These are phyloP conservation scores for Cystofilobasidium bisporidii DNA, from an alignment of 768 basidiomycete species.

Conservation along the genomic window DNA sequence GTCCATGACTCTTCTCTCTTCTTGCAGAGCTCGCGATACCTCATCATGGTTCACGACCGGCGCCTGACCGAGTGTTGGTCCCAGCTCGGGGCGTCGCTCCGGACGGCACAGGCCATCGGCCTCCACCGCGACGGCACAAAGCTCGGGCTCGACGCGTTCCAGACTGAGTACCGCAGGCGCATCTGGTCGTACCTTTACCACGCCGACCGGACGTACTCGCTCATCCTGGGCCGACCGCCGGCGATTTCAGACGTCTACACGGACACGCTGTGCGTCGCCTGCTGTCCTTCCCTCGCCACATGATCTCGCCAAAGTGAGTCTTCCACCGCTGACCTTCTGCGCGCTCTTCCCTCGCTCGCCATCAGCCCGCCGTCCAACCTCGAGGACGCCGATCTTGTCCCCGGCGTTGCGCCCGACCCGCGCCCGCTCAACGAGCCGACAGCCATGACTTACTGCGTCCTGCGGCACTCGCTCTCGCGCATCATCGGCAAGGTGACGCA, in stretches of 20 bases:
- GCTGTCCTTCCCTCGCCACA: no score
- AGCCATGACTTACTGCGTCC: constrained; percentile 74
- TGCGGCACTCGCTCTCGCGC: constrained; percentile 67
- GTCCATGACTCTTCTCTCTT: background rate
- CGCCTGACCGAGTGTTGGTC: constrained; percentile 70
- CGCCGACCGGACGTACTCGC: constrained; percentile 82
- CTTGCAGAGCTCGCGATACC: constrained; percentile 55
- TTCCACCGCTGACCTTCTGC: constrained; percentile 53
- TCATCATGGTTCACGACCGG: constrained; percentile 44
- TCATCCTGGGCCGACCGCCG: constrained; percentile 77
- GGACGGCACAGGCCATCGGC: constrained; percentile 87
- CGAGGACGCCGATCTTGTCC: constrained; percentile 39
- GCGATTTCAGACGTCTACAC: constrained; percentile 77
- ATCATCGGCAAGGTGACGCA: constrained; percentile 65
- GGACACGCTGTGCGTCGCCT: constrained; percentile 51
- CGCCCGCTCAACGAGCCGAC: constrained; percentile 54
- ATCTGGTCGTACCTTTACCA: constrained; percentile 77
- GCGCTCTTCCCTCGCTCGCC: constrained; percentile 34
- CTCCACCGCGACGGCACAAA: constrained; percentile 79
- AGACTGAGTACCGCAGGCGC: constrained; percentile 77
- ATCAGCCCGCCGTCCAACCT: constrained; percentile 49
- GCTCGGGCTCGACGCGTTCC: constrained; percentile 52
- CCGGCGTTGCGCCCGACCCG: constrained; percentile 31
- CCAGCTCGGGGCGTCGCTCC: constrained; percentile 80
- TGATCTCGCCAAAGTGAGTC: no score